These are phyloP conservation scores for Populus alba DNA, from an alignment of 345 rosid species.

Conservation along the genomic window DNA sequence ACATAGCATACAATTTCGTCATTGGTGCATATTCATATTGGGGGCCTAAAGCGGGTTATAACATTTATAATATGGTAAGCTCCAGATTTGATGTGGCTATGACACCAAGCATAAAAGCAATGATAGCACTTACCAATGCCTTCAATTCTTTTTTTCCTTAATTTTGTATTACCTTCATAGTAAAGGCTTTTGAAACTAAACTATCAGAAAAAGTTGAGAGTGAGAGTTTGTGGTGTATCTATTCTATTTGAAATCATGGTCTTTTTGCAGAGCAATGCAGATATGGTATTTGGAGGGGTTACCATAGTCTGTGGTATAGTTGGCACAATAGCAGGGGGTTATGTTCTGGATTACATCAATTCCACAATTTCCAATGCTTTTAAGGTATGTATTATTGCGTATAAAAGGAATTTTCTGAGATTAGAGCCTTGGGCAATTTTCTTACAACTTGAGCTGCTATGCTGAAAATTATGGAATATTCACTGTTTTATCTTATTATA, in stretches of 20 bases:
- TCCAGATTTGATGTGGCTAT: slow-evolving; percentile 5
- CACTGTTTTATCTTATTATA: not conserved
- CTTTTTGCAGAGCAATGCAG: slow-evolving; percentile 67
- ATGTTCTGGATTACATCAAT: slow-evolving; percentile 57
- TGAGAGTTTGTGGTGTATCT: not conserved
- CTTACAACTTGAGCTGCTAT: not conserved
- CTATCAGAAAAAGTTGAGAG: not conserved
- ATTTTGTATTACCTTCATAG: not conserved
- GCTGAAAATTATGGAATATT: not conserved
- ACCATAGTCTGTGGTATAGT: slow-evolving; percentile 76
- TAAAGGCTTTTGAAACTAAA: slow-evolving; percentile 4
- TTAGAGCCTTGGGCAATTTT: not conserved
- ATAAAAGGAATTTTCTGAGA: not conserved
- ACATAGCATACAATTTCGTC: slow-evolving; percentile 83
- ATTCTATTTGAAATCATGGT: slow-evolving; percentile 6
- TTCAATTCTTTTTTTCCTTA: not conserved
- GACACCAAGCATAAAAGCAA: not conserved
- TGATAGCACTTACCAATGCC: not conserved
- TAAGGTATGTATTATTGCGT: slow-evolving; percentile 50
- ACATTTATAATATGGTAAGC: slow-evolving; percentile 79
- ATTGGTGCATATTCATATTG: slow-evolving; percentile 94
- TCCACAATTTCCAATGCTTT: slow-evolving; percentile 87
- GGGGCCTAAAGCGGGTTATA: slow-evolving; percentile 95
- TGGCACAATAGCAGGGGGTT: slow-evolving; percentile 86
- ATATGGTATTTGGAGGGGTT: slow-evolving; percentile 85